Conservation (phyloP, 1,139 yeast species). For the Hyphopichia buzzinii region DNA sequence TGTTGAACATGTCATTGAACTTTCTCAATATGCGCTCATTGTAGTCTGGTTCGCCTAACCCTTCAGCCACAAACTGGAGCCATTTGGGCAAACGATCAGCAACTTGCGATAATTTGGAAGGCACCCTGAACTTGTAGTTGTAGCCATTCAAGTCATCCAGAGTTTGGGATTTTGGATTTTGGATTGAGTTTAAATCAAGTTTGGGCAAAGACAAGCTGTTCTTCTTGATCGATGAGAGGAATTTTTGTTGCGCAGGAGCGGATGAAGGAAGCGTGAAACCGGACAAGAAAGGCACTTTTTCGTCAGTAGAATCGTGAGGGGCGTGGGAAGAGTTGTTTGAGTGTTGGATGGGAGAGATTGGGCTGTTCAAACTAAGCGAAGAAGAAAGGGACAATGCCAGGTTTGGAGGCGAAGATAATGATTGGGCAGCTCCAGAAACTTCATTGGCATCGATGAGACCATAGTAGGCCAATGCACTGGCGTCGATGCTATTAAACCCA, state of each 20-base stretch:
- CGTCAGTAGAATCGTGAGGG: conserved; percentile 1
- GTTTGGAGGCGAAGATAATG: conserved; percentile 6
- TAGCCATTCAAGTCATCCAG: conserved; percentile 31
- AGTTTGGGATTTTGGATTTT: conserved; percentile 15
- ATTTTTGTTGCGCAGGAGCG: conserved; percentile 28
- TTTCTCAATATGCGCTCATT: conserved; percentile 27
- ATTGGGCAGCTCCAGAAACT: conserved; percentile 2
- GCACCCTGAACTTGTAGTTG: conserved; percentile 35
- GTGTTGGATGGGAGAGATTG: conserved; percentile 6
- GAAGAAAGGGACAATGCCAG: conserved; percentile 8
- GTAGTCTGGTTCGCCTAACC: conserved; percentile 1
- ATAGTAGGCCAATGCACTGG: background rate
- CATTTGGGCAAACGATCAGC: conserved; percentile 43
- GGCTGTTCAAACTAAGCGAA: conserved; percentile 16
- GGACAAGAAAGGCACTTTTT: conserved; percentile 14
- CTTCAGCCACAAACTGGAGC: conserved; percentile 34
- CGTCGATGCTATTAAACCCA: conserved; percentile 28
- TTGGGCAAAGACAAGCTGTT: conserved; percentile 17
- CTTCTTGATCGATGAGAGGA: conserved; percentile 32
- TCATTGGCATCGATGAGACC: conserved; percentile 9
- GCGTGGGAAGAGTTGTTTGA: background rate
- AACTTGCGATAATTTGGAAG: conserved; percentile 23
- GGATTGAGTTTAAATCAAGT: conserved; percentile 11
- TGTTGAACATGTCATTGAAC: conserved; percentile 39
- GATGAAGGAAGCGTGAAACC: conserved; percentile 40